Conservation (phyloP, 768 basidiomycete species). For the Lentinula sp. region DNA sequence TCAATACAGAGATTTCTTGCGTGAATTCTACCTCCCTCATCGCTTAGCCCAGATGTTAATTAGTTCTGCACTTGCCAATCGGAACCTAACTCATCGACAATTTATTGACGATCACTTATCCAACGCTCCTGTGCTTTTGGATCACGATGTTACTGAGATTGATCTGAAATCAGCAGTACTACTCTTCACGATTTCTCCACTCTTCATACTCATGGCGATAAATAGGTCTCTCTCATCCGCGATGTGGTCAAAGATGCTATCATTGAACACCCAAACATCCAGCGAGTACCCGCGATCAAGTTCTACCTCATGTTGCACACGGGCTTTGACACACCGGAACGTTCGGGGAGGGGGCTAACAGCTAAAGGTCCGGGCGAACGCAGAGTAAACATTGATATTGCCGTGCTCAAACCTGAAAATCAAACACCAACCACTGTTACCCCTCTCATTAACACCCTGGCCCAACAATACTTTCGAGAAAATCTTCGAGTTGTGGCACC, state of each 20-base stretch:
- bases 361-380: slow-evolving; percentile 1
- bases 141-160: background rate
- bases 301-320: background rate
- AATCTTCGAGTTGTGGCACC: slow-evolving; percentile 48
- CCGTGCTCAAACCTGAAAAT: slow-evolving; percentile 48
- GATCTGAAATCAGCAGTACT: background rate
- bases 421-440: slow-evolving; percentile 60
- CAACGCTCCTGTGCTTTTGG: slow-evolving; percentile 8
- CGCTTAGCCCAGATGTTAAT: slow-evolving; percentile 46
- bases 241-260: background rate
- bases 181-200: background rate
- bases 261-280: background rate
- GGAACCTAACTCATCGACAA: slow-evolving; percentile 19
- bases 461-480: slow-evolving; percentile 48
- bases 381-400: slow-evolving; percentile 45
- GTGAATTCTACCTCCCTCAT: slow-evolving; percentile 45
- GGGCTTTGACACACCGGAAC: background rate
- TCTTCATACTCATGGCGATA: background rate
- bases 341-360: background rate
- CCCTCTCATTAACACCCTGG: slow-evolving; percentile 46
- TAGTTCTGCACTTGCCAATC: slow-evolving; percentile 25
- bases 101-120: slow-evolving; percentile 29
- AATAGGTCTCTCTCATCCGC: background rate
- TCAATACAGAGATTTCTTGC: slow-evolving; percentile 36
- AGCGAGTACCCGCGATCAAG: background rate